Conservation (phyloP, 768 basidiomycete genomes). For the Coprinopsis marcescibilis region DNA sequence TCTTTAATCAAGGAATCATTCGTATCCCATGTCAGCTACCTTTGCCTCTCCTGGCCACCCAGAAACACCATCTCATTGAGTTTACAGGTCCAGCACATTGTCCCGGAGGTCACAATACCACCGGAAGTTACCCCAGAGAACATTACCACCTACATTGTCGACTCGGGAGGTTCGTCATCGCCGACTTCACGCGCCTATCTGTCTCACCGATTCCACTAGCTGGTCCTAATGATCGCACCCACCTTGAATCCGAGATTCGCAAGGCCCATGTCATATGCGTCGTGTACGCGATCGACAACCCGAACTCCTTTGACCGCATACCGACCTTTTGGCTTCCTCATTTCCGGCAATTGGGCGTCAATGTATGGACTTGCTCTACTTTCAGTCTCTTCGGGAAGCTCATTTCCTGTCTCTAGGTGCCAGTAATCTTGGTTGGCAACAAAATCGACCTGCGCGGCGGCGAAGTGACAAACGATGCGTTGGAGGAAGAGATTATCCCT, state of each 20-base stretch:
- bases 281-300: conserved; percentile 95
- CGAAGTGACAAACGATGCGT: conserved; percentile 86
- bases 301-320: conserved; percentile 94
- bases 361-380: conserved; percentile 46
- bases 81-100: conserved; percentile 82
- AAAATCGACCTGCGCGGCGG: conserved; percentile 96
- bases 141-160: conserved; percentile 96
- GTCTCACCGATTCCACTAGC: conserved; percentile 37
- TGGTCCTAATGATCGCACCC: conserved; percentile 75
- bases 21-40: conserved; percentile 68
- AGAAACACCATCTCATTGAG: not conserved
- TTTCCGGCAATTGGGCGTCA: conserved; percentile 92
- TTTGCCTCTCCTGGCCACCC: conserved; percentile 5
- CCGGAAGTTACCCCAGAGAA: conserved; percentile 97
- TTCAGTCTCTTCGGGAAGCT: not conserved
- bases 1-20: conserved; percentile 95
- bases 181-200: not conserved
- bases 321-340: conserved; percentile 98
- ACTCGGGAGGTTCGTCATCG: conserved; percentile 71
- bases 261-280: conserved; percentile 98
- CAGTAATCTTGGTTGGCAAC: conserved; percentile 95
- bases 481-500: conserved; percentile 92
- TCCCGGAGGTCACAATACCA: conserved; percentile 97
- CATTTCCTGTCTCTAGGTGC: conserved; percentile 52
- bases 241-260: conserved; percentile 91